Evolutionary conservation across 139 green algal species (phyloP).

Genomic region (Edaphochlamys debaryana): DNA sequence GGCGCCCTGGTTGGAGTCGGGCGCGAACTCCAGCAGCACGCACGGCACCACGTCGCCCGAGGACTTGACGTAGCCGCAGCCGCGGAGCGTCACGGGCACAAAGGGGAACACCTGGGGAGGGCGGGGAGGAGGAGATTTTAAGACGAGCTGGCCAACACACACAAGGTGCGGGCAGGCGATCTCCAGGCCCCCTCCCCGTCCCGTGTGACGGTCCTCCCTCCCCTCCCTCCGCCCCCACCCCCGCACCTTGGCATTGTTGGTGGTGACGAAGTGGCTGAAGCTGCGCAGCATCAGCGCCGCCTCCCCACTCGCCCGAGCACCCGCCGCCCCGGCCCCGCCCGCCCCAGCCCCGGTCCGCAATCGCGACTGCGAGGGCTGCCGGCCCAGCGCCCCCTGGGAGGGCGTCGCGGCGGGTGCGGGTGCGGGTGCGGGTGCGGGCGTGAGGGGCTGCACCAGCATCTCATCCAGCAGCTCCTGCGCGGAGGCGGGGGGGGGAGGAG

Average conservation of each 20-base stretch:
- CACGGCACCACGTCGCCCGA: conserved; percentile 12
- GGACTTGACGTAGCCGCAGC: conserved; percentile 21
- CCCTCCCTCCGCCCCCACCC: too few species aligned
- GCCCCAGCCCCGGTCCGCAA: too few species aligned
- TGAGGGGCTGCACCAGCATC: conserved; percentile 2
- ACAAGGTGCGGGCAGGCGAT: too few species aligned
- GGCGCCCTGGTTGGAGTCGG: conserved; percentile 30
- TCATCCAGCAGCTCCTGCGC: conserved; percentile 31
- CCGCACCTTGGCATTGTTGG: conserved; percentile 3
- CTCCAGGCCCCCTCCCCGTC: too few species aligned
- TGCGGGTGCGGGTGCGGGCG: not conserved
- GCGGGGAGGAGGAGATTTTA: too few species aligned
- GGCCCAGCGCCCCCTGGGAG: too few species aligned
- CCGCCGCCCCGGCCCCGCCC: too few species aligned
- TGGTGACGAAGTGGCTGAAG: conserved; percentile 27
- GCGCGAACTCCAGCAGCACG: conserved; percentile 18
- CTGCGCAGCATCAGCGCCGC: not conserved
- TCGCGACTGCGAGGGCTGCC: too few species aligned
- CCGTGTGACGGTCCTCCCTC: too few species aligned
- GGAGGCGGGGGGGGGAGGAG: not conserved
- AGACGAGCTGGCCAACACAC: too few species aligned
- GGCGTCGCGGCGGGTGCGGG: not conserved
- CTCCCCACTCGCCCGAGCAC: too few species aligned
- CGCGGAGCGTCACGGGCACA: conserved; percentile 16
- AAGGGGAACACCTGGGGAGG: conserved; percentile 41